phyloP scores from a whole-genome alignment of 768 basidiomycete species.

The Paxillus ammoniavirescens region DNA sequence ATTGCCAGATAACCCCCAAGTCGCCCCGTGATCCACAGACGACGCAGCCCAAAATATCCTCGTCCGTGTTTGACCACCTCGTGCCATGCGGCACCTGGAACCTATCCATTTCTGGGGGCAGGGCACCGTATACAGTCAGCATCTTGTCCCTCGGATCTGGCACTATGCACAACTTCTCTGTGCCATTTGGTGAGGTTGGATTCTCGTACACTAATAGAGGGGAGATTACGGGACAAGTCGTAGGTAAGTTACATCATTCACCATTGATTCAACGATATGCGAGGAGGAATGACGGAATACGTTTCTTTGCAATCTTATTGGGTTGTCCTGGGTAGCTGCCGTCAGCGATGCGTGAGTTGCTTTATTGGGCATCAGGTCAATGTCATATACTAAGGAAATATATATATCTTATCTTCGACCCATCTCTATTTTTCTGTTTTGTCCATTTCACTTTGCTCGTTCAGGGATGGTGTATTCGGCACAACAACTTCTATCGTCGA shows the following conservation, averaged over 20 bases:
- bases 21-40: slow-evolving; percentile 31
- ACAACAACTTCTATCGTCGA: slow-evolving; percentile 1
- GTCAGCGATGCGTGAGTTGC: slow-evolving; percentile 43
- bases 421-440: slow-evolving; percentile 1
- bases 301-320: background rate
- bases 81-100: slow-evolving; percentile 44
- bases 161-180: slow-evolving; percentile 41
- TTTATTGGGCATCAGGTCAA: background rate
- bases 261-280: background rate
- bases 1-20: slow-evolving; percentile 20
- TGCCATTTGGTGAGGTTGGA: slow-evolving; percentile 30
- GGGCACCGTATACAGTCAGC: slow-evolving; percentile 43
- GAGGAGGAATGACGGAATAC: background rate
- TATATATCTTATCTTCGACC: background rate
- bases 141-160: slow-evolving; percentile 38
- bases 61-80: background rate
- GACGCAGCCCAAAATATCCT: slow-evolving; percentile 7
- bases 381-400: background rate
- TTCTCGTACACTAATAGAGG: slow-evolving; percentile 46
- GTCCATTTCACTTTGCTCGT: background rate
- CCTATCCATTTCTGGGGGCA: slow-evolving; percentile 41
- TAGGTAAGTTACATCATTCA: slow-evolving; percentile 32
- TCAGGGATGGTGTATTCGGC: slow-evolving; percentile 40
- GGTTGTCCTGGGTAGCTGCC: slow-evolving; percentile 27
- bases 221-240: slow-evolving; percentile 23